These are phyloP conservation scores for Fagopyrum tataricum DNA, from an alignment of 148 eudicot genomes.

Conservation along the genomic window DNA sequence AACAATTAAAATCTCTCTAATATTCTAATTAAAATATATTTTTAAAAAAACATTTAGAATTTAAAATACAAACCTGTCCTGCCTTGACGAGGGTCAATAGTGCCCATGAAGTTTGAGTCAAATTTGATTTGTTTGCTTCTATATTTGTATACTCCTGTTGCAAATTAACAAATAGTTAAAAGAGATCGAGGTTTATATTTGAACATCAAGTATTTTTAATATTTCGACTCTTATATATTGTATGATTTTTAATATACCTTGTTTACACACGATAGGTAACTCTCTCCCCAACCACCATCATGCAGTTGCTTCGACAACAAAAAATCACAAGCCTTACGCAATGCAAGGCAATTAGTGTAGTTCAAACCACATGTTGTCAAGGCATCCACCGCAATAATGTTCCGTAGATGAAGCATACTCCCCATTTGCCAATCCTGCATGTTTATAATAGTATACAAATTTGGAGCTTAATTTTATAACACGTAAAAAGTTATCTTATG, in stretches of 20 bases:
- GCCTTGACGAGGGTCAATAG: slow-evolving; percentile 55
- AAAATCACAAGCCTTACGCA: slow-evolving; percentile 33
- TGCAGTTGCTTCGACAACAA: slow-evolving; percentile 21
- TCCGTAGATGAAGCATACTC: slow-evolving; percentile 46
- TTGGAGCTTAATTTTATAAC: too few relatives aligned
- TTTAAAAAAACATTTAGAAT: not conserved
- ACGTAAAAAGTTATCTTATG: too few relatives aligned
- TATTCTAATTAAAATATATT: too few relatives aligned
- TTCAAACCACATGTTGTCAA: slow-evolving; percentile 35
- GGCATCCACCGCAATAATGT: slow-evolving; percentile 46
- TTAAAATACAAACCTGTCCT: slow-evolving; percentile 38
- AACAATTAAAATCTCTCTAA: not conserved
- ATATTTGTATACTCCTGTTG: slow-evolving; percentile 43
- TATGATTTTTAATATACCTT: slow-evolving; percentile 21
- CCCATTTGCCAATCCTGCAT: slow-evolving; percentile 51
- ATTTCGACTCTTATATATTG: not conserved
- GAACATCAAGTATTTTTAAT: not conserved
- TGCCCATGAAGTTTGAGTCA: slow-evolving; percentile 73
- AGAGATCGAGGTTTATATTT: too few relatives aligned
- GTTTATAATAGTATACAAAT: too few relatives aligned
- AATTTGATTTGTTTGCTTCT: slow-evolving; percentile 40
- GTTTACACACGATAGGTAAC: slow-evolving; percentile 33
- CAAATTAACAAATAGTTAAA: not conserved
- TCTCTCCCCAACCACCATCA: slow-evolving; percentile 59
- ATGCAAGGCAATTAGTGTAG: slow-evolving; percentile 26